These are phyloP conservation scores for Botryotinia narcissicola DNA, from an alignment of 2,329 filamentous ascomycete species.

Conservation along the genomic window DNA sequence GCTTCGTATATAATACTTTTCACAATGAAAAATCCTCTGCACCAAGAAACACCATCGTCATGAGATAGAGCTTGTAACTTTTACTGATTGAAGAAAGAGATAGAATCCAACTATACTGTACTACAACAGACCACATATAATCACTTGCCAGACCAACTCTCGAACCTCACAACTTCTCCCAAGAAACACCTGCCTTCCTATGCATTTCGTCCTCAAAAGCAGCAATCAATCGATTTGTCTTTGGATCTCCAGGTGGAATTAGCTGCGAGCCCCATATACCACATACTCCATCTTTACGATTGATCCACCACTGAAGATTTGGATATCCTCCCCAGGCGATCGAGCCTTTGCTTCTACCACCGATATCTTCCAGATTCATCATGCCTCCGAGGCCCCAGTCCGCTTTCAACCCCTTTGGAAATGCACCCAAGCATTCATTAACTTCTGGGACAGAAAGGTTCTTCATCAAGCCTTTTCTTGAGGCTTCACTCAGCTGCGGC, in stretches of 20 bases:
- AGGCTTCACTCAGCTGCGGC: constrained; percentile 43
- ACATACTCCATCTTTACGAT: constrained; percentile 42
- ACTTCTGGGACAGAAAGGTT: constrained; percentile 21
- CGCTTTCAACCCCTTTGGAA: constrained; percentile 40
- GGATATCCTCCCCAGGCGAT: constrained; percentile 47
- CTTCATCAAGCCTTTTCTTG: constrained; percentile 32
- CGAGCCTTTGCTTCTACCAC: constrained; percentile 41
- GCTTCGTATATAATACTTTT: not conserved
- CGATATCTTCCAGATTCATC: constrained; percentile 42
- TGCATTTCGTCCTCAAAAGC: constrained; percentile 45
- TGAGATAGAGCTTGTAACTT: not conserved
- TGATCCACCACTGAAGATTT: constrained; percentile 49
- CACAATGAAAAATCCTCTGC: no score
- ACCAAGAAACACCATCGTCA: not conserved
- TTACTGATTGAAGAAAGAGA: not conserved
- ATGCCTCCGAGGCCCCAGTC: constrained; percentile 46
- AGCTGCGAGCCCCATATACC: constrained; percentile 46
- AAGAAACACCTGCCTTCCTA: constrained; percentile 14
- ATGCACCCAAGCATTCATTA: constrained; percentile 30
- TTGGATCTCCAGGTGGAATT: constrained; percentile 43
- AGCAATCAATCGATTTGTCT: constrained; percentile 39
- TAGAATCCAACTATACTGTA: no score
- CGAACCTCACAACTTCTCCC: constrained; percentile 2
- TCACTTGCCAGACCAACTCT: no score
- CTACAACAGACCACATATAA: not conserved